Base-by-base conservation (phyloP, 2,329 filamentous ascomycete species). In the Ramularia collo-cygni region DNA sequence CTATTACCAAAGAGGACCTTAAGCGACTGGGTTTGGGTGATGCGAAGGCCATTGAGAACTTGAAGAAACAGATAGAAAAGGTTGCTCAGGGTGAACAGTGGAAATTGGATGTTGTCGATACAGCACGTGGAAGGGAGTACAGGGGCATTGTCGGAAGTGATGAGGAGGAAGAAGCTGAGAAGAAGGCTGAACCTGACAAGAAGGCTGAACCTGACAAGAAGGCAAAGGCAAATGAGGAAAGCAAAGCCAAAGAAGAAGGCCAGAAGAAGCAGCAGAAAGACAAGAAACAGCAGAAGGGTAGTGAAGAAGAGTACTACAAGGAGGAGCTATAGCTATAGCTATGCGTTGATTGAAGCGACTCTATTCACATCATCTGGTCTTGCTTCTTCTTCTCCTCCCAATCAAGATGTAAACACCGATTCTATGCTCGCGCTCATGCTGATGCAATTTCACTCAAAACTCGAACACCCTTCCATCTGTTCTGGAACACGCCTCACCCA, bases 41-140 rank as follows among this genome's bases (percentile, higher is more conserved):
- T 47, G 68, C 93, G 27, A 75, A 79, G 55, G 73, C 81, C 33
- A 70, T 94, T 3, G 79, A 89, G 52, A 71, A 79, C 32, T 68
- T 94, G 58, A 75, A 75, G 53, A 72, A 79, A 47, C 70, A 85
- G 56, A 64, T 94, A 42, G 72, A 84, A 57, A 74, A 78, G 53
- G 58, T 84, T 28, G 85, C 85, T 0, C 76, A 79, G 2, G 78
- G 81, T 6, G 76, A 79, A 49, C 78, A 79, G 12, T 95, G 88
- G 87, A 83, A 80, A 54, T 67, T 95, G 43, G 85, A 92, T 61
- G 71, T 92, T 10, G 76, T 92, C 1, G 83, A 92, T 54, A 71
- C 77, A 8, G 75, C 81, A 1, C 72, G 75, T 4, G 71, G 75
- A 15, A 66, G 76, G 46, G 81, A 87, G 57, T 76, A 90, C 28